Evolutionary conservation across 441 rosid species (phyloP), one percentile per base, ranked within the genome.

Genomic region (Syzygium syzygioides): DNA sequence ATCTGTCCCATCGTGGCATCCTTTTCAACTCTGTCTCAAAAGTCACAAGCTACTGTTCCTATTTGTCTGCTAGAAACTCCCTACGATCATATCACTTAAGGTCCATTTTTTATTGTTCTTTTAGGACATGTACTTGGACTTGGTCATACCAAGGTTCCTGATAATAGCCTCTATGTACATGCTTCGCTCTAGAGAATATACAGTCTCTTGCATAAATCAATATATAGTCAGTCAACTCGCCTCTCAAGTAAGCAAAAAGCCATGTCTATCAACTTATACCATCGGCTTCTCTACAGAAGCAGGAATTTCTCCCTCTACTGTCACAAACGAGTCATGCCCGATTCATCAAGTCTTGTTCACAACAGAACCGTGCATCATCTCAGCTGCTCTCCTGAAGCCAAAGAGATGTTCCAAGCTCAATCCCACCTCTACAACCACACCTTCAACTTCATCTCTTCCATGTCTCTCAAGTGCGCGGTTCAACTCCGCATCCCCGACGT

Each of bases 391-490:
- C 26, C 12, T 41, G 91, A 14, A 79, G 71, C 90, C 62, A 32
- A 23, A 54, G 94, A 94, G 26, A 62, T 91, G 79, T 85, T 91
- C 57, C 89, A 85, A 89, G 94, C 96, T 86, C 94, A 94, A 87
- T 79, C 91, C 90, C 92, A 91, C 87, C 56, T 94, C 48, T 90
- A 90, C 34, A 89, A 89, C 76, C 93, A 91, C 53, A 64, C 90
- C 52, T 91, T 91, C 48, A 91, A 86, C 88, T 93, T 76, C 91
- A 71, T 93, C 13, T 88, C 89, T 57, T 94, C 96, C 23, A 91
- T 91, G 93, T 87, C 92, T 10, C 93, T 93, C 18, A 93, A 92
- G 71, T 92, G 93, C 56, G 94, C 93, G 2, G 89, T 92, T 86
- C 89, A 91, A 62, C 89, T 93, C 4, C 89, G 91, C 71, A 90